Evolutionary conservation across 805 yeast species (phyloP), one percentile per base, ranked within the genome.

Genomic region (Pichia rugopelliculosa): DNA sequence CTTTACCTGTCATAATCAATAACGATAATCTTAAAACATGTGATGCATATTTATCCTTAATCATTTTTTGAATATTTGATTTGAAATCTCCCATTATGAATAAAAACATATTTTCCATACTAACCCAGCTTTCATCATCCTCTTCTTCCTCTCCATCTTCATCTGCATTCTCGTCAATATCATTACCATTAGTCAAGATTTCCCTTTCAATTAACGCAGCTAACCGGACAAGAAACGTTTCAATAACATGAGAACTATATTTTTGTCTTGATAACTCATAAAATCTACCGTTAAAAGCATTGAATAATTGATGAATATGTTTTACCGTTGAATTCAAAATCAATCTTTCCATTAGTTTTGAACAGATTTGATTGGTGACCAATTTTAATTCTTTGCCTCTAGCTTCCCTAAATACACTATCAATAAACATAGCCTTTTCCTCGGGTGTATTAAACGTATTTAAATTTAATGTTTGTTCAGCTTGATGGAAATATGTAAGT

Each of bases 301-400:
- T 74, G 64, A 83, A 85, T 0, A 90, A 60, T 27, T 71, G 69
- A 56, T 81, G 80, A 50, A 88, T 65, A 62, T 88, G 95, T 12
- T 66, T 69, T 51, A 80, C 82, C 24, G 75, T 72, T 15, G 90
- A 83, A 18, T 71, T 68, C 38, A 86, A 66, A n/a, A 91, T 76
- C 51, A 91, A 69, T 60, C 99, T 74, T 66, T 91, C 99, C 72
- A 93, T 74, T 49, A 93, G 72, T 62, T 91, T 91, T 22, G 98
- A 91, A 64, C 97, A 89, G 48, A 91, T 88, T 60, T 90, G 97
- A 60, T 91, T 90, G 3, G 96, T 91, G 4, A 86, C 96, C 37
- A 91, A 72, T 65, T 93, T 91, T 56, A 93, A 70, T 65, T 91
- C 98, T 58, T 90, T 89, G 2, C 96, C 96, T 42, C 75, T 73